Conservation (phyloP, 257 asterid species). For the Solanum pinnatisectum region DNA sequence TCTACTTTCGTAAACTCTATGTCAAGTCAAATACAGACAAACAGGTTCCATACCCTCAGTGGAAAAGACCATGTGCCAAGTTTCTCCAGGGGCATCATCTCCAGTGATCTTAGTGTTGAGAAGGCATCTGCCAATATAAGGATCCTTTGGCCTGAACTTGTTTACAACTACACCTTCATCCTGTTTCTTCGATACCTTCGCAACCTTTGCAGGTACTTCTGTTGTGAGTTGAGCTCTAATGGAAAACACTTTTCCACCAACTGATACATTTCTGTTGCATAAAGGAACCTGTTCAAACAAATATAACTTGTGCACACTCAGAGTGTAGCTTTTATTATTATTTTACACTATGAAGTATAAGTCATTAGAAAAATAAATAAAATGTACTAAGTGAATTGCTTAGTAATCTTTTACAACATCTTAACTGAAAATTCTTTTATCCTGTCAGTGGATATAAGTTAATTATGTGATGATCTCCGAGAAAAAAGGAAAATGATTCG, state of each 20-base stretch:
- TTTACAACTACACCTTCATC: constrained; percentile 76
- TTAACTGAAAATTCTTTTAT: background rate
- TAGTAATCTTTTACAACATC: background rate
- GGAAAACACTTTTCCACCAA: constrained; percentile 28
- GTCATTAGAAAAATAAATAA: background rate
- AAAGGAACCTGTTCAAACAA: constrained; percentile 38
- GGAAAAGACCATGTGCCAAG: constrained; percentile 97
- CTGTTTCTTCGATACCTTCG: constrained; percentile 63
- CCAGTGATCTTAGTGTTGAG: constrained; percentile 97
- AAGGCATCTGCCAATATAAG: constrained; percentile 58
- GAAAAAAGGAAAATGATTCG: background rate
- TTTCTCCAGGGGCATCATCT: constrained; percentile 97
- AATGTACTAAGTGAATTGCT: background rate
- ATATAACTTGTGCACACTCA: background rate
- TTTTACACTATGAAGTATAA: background rate
- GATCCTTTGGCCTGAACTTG: constrained; percentile 91
- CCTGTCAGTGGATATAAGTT: background rate
- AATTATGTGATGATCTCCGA: background rate
- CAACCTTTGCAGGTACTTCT: constrained; percentile 77
- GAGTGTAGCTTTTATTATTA: background rate
- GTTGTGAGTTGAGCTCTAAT: constrained; percentile 83
- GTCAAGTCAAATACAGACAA: background rate
- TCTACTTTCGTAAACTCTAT: background rate
- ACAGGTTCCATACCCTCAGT: constrained; percentile 76
- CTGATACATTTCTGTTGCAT: constrained; percentile 40